phyloP scores from a whole-genome alignment of 257 asterid species.

The Osmanthus fragrans region DNA sequence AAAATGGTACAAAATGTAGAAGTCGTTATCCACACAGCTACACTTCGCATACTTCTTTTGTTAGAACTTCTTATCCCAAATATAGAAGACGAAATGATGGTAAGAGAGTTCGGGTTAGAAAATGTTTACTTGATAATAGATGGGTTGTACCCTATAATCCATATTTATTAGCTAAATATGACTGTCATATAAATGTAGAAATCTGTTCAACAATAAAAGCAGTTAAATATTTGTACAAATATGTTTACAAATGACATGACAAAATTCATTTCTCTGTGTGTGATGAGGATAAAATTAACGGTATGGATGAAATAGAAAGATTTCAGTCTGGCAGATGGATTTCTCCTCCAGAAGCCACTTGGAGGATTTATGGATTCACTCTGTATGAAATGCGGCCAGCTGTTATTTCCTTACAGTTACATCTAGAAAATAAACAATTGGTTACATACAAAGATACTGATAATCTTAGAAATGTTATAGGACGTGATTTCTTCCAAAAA shows the following conservation, averaged over 20 bases:
- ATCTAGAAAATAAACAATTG: neutral
- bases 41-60: neutral
- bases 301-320: no score
- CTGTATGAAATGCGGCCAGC: neutral
- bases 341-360: neutral
- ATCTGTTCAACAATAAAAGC: neutral
- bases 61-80: neutral
- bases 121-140: neutral
- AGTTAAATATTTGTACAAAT: conserved; percentile 20
- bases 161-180: neutral
- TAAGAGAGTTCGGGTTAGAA: neutral
- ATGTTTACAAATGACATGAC: conserved; percentile 21
- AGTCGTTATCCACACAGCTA: neutral
- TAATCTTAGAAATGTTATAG: no score
- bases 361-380: neutral
- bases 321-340: neutral
- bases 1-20: neutral
- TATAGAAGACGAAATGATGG: conserved; percentile 6
- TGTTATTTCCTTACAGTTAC: neutral
- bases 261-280: neutral
- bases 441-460: neutral
- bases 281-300: no score
- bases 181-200: conserved; percentile 18
- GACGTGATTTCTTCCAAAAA: no score
- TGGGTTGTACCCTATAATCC: conserved; percentile 25